phyloP scores from a whole-genome alignment of 768 basidiomycete species.

The Macrolepiota fuliginosa region DNA sequence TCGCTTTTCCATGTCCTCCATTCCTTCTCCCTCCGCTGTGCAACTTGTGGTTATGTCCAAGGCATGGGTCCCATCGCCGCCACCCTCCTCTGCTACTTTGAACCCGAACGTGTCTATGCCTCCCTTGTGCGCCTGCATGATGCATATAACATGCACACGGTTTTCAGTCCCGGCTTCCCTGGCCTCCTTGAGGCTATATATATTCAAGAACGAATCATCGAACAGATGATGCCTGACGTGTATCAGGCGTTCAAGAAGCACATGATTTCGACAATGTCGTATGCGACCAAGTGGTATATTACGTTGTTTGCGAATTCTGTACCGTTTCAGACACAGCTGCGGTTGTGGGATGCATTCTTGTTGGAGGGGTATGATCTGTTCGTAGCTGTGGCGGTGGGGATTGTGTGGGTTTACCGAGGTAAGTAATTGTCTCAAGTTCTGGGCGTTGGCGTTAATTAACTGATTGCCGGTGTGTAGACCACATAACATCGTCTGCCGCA shows the following conservation, averaged over 20 bases:
- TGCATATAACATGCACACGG: conserved; percentile 79
- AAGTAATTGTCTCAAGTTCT: conserved; percentile 21
- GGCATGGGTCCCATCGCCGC: conserved; percentile 99
- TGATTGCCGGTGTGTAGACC: conserved; percentile 46
- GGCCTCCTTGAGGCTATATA: conserved; percentile 96
- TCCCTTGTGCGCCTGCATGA: conserved; percentile 88
- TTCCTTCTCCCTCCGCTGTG: conserved; percentile 83
- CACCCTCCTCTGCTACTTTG: conserved; percentile 90
- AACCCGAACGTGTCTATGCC: conserved; percentile 85
- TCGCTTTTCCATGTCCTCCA: conserved; percentile 95
- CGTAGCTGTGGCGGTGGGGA: conserved; percentile 78
- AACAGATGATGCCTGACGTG: conserved; percentile 87
- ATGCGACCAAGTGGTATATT: conserved; percentile 99
- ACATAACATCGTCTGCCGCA: conserved; percentile 75
- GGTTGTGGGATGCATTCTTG: conserved; percentile 93
- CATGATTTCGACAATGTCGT: conserved; percentile 89
- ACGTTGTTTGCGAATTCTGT: conserved; percentile 95
- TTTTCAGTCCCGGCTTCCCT: conserved; percentile 94
- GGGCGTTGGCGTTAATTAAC: background rate
- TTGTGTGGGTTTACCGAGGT: conserved; percentile 93
- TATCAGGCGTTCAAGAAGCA: conserved; percentile 84
- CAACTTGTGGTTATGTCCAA: conserved; percentile 92
- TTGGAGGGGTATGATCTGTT: conserved; percentile 90
- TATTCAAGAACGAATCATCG: conserved; percentile 87
- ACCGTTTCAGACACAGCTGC: conserved; percentile 91